These are phyloP conservation scores for Mrakia blollopis DNA, from an alignment of 768 basidiomycete species.

Conservation along the genomic window DNA sequence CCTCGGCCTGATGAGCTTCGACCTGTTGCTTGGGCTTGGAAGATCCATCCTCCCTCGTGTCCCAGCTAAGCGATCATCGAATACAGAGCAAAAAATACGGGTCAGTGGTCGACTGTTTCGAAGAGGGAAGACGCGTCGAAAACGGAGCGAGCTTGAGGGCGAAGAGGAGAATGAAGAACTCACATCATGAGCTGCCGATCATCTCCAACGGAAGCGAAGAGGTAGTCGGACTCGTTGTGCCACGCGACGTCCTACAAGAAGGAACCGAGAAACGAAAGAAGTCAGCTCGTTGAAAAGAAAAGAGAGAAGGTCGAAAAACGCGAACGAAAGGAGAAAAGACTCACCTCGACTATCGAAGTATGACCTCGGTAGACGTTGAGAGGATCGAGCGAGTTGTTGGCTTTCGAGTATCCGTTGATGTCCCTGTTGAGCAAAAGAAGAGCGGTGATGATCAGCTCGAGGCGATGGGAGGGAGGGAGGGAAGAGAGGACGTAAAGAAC, in stretches of 20 bases:
- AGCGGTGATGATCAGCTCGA: not conserved
- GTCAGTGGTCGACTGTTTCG: too few relatives aligned
- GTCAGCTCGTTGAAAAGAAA: not conserved
- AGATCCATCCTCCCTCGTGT: slow-evolving; percentile 57
- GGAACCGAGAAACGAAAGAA: too few relatives aligned
- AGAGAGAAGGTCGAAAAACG: not conserved
- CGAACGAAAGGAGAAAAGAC: slow-evolving; percentile 46
- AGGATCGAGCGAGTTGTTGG: slow-evolving; percentile 74
- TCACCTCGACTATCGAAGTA: slow-evolving; percentile 81
- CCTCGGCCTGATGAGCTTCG: slow-evolving; percentile 84
- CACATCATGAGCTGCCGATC: slow-evolving; percentile 92
- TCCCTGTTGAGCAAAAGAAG: slow-evolving; percentile 60
- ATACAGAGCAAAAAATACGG: too few relatives aligned
- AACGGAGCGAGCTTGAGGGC: not conserved
- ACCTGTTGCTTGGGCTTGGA: slow-evolving; percentile 62
- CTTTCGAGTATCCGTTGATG: slow-evolving; percentile 76
- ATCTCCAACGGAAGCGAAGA: slow-evolving; percentile 93
- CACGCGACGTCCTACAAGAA: slow-evolving; percentile 83
- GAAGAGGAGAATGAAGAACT: slow-evolving; percentile 40
- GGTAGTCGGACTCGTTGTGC: slow-evolving; percentile 72
- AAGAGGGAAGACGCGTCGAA: slow-evolving; percentile 15
- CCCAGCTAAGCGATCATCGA: slow-evolving; percentile 62
- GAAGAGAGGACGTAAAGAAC: slow-evolving; percentile 35
- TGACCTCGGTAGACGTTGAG: slow-evolving; percentile 79
- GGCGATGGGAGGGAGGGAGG: not conserved